These are phyloP conservation scores for Chalciporus sp. DNA, from an alignment of 1,284 basidiomycete genomes.

Conservation along the genomic window DNA sequence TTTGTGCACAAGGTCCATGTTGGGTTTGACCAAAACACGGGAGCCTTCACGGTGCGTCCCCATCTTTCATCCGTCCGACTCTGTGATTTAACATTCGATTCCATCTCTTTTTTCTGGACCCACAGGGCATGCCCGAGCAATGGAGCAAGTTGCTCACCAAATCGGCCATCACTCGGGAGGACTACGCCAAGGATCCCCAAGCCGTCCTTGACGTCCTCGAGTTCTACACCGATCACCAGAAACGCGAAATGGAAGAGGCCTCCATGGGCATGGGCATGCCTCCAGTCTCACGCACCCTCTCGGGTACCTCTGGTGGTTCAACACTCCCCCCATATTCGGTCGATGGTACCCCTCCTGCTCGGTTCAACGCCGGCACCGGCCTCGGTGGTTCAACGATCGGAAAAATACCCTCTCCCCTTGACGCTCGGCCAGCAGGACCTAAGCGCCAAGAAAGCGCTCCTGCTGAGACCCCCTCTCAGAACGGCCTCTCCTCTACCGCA, in stretches of 20 bases:
- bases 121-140: slow-evolving; percentile 91
- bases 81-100: neutral
- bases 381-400: slow-evolving; percentile 65
- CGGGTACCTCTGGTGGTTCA: slow-evolving; percentile 23
- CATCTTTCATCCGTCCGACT: neutral
- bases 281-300: slow-evolving; percentile 28
- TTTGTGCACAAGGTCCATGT: slow-evolving; percentile 99
- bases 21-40: slow-evolving; percentile 92
- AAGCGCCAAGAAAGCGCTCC: slow-evolving; percentile 65
- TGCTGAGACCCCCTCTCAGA: slow-evolving; percentile 38
- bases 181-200: slow-evolving; percentile 96
- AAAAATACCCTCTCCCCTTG: slow-evolving; percentile 46
- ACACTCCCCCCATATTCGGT: slow-evolving; percentile 36
- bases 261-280: slow-evolving; percentile 43
- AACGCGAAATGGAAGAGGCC: slow-evolving; percentile 76
- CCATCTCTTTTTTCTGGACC: neutral
- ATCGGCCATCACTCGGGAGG: slow-evolving; percentile 96
- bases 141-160: slow-evolving; percentile 96
- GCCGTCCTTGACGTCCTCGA: slow-evolving; percentile 97
- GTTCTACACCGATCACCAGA: slow-evolving; percentile 98
- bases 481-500: slow-evolving; percentile 42
- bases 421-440: slow-evolving; percentile 40
- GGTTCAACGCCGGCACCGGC: slow-evolving; percentile 87
- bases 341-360: slow-evolving; percentile 54
- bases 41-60: slow-evolving; percentile 82